phyloP scores from a whole-genome alignment of 108 stramenopile species.

The Discostella stelligeroides region DNA sequence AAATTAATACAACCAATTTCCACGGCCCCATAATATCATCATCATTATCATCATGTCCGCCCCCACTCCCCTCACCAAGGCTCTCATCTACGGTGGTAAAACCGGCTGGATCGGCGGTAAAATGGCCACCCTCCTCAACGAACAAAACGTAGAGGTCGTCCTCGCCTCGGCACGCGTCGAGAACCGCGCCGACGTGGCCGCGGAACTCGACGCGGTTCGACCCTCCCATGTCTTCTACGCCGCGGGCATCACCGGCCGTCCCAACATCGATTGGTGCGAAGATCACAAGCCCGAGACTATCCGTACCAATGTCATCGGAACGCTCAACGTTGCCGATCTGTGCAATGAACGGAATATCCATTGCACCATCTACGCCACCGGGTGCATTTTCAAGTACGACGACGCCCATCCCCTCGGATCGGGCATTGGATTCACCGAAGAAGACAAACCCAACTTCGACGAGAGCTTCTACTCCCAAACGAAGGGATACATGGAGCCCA shows the following conservation, averaged over 20 bases:
- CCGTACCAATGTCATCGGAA: constrained; percentile 97
- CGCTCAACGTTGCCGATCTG: constrained; percentile 93
- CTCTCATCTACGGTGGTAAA: constrained; percentile 94
- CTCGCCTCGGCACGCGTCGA: constrained; percentile 90
- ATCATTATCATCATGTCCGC: constrained; percentile 12
- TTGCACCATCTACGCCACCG: constrained; percentile 98
- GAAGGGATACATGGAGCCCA: constrained; percentile 98
- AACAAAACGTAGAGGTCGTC: constrained; percentile 82
- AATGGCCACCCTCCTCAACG: constrained; percentile 80
- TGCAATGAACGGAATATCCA: constrained; percentile 89
- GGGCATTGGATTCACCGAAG: constrained; percentile 97
- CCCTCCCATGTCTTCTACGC: constrained; percentile 98
- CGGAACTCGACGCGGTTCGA: constrained; percentile 88
- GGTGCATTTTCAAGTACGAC: constrained; percentile 99
- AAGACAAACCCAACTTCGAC: constrained; percentile 95
- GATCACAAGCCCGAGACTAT: constrained; percentile 95
- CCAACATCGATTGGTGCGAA: constrained; percentile 99
- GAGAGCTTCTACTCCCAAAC: constrained; percentile 99
- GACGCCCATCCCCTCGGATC: constrained; percentile 89
- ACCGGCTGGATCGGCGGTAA: constrained; percentile 98
- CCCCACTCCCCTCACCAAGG: constrained; percentile 56
- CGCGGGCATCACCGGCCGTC: constrained; percentile 99
- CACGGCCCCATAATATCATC: not conserved
- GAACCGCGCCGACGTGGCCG: constrained; percentile 87
- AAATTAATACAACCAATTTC: too few species aligned